Base-by-base conservation (phyloP, 345 rosid species). In the Eucalyptus melliodora region DNA sequence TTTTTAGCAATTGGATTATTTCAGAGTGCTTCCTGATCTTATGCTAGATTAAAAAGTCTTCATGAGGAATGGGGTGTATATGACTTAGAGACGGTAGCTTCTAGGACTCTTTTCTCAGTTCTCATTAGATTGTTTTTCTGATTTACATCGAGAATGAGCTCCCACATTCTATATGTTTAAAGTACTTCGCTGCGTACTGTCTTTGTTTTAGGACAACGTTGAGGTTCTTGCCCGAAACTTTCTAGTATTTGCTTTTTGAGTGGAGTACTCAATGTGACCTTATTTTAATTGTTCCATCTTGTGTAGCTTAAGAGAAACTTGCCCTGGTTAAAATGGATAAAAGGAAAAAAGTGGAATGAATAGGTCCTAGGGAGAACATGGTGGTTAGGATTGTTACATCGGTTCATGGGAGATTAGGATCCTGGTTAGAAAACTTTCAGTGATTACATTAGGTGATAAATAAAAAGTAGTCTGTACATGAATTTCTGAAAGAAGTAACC, bases 41-140 rank as follows among this genome's bases (percentile, higher is more conserved):
- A 26, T 37, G 83, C 83, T 77, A 77, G 83, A 77, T 37, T 37
- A 44, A 44, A 37, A 77, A 19, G 47, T 24, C 34, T 86, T 50
- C 24, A 86, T 50, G 40, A 51, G 62, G 16, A 86, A 86, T 86
- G 87, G 60, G 62, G 56, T 86, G 62, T 86, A 86, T 86, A 89
- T 90, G 89, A 89, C 91, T 77, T 77, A 77, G 55, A 53, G 90
- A 91, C 80, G 88, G 91, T 67, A 92, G 42, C 77, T 88, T 67
- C 34, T 83, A 31, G 42, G 67, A 86, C 86, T 44, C 81, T 65
- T 87, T 47, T 88, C 24, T 83, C 30, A 88, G 47, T 87, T 88
- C 47, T 31, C 56, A 53, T 82, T 49, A 59, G 69, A 86, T 50
- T 82, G 89, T 88, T 62, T 42, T 37, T 13, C 69, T 45, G 21